phyloP scores from a whole-genome alignment of 352 stramenopile species.

The Globisporangium mamillatum region DNA sequence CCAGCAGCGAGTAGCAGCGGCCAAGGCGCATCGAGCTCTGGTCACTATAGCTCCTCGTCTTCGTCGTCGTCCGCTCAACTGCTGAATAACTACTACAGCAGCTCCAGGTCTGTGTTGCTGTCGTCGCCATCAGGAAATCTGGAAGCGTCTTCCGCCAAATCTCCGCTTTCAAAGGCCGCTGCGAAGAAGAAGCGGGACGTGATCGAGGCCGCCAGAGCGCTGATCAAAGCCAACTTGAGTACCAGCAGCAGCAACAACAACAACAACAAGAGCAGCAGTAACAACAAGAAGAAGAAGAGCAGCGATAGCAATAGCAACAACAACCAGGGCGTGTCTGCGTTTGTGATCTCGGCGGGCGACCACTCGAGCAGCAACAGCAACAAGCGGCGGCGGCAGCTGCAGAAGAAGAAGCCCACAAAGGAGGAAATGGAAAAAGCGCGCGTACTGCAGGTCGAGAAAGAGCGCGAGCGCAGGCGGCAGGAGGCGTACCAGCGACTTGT shows the following conservation, averaged over 20 bases:
- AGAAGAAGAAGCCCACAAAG: constrained; percentile 27
- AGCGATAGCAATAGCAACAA: constrained; percentile 7
- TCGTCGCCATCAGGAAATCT: background rate
- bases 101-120: background rate
- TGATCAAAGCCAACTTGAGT: constrained; percentile 28
- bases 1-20: background rate
- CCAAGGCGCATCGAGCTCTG: background rate
- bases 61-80: background rate
- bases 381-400: constrained; percentile 19
- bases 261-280: background rate
- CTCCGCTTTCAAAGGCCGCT: constrained; percentile 3
- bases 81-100: background rate
- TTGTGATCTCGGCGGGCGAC: constrained; percentile 45
- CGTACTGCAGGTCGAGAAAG: constrained; percentile 28
- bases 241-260: background rate
- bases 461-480: constrained; percentile 47
- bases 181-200: constrained; percentile 29
- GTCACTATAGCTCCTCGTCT: background rate
- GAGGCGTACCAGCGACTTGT: constrained; percentile 59
- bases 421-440: constrained; percentile 28
- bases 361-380: constrained; percentile 25
- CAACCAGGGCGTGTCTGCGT: constrained; percentile 17
- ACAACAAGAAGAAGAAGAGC: background rate
- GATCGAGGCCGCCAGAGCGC: constrained; percentile 32
- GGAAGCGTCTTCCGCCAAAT: background rate